phyloP scores from a whole-genome alignment of 176 grass and related monocot species.

The Hordeum vulgare region MorexV3_pseudomolecules_assembly NC_058523.1:528662491-528662990 shows the following conservation, averaged over 20 bases:
- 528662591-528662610: slow-evolving; percentile 73
- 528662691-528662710: neutral
- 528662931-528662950: slow-evolving; percentile 16
- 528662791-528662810: slow-evolving; percentile 7
- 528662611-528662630: slow-evolving; percentile 29
- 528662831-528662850: slow-evolving; percentile 26
- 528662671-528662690: neutral
- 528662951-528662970: neutral
- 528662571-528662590: slow-evolving; percentile 99
- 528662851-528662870: slow-evolving; percentile 16
- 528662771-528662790: neutral
- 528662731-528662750: neutral
- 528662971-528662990: neutral
- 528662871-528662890: slow-evolving; percentile 38
- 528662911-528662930: neutral
- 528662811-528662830: slow-evolving; percentile 7
- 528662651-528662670: neutral
- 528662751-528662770: no score
- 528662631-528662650: slow-evolving; percentile 13
- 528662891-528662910: slow-evolving; percentile 20
- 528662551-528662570: slow-evolving; percentile 92
- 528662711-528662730: neutral
- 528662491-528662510: slow-evolving; percentile 79
- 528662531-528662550: slow-evolving; percentile 80
- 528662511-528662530: slow-evolving; percentile 69